Percentiles rank a stretch among this genome's conserved stretches.
phyloP scores from a whole-genome alignment of 2,329 filamentous ascomycete genomes.

The Sarocladium kiliense region DNA sequence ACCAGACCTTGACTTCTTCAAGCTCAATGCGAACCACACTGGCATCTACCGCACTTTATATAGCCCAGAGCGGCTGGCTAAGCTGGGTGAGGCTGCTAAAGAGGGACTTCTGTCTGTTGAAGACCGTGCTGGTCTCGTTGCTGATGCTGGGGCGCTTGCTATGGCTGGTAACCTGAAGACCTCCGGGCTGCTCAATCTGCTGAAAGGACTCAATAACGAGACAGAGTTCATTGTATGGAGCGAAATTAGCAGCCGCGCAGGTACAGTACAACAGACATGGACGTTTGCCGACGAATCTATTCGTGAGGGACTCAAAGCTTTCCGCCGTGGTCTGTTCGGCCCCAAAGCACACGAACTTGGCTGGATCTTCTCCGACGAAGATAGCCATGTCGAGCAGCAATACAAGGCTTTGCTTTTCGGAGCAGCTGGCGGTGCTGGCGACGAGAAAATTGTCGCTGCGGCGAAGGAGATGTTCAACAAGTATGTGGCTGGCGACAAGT shows the following conservation, averaged over 20 bases:
- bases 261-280: slow-evolving; percentile 79
- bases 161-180: slow-evolving; percentile 91
- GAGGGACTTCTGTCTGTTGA: slow-evolving; percentile 68
- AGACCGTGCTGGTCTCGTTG: slow-evolving; percentile 91
- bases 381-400: slow-evolving; percentile 87
- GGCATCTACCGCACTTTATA: slow-evolving; percentile 91
- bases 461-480: slow-evolving; percentile 88
- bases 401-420: slow-evolving; percentile 92
- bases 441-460: slow-evolving; percentile 70
- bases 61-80: slow-evolving; percentile 73
- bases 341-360: slow-evolving; percentile 80
- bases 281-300: slow-evolving; percentile 66
- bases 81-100: slow-evolving; percentile 83
- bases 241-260: slow-evolving; percentile 76
- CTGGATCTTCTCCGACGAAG: slow-evolving; percentile 79
- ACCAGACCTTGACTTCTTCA: slow-evolving; percentile 82
- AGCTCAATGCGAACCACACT: slow-evolving; percentile 92
- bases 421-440: slow-evolving; percentile 73
- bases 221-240: slow-evolving; percentile 92
- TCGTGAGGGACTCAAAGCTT: slow-evolving; percentile 73
- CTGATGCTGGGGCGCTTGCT: slow-evolving; percentile 84
- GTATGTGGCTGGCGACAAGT: slow-evolving; percentile 72
- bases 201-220: slow-evolving; percentile 81
- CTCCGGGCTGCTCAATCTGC: slow-evolving; percentile 76
- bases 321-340: slow-evolving; percentile 73